Evolutionary conservation across 2,329 filamentous ascomycete genomes (phyloP).

Genomic region (Alternaria arborescens): DNA sequence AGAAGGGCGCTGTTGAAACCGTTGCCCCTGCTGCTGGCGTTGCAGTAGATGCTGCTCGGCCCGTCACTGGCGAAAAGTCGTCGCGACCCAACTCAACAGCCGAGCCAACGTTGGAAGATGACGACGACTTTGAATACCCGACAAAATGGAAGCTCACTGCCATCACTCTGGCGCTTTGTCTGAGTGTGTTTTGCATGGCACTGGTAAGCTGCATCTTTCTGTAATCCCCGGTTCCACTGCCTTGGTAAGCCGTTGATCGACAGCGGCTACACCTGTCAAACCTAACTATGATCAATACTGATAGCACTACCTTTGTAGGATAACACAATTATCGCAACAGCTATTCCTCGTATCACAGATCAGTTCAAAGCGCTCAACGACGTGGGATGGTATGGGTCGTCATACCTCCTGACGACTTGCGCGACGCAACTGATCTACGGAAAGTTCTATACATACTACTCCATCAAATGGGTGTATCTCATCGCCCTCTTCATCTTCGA

Average conservation of each 20-base stretch:
- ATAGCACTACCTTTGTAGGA: conserved; percentile 37
- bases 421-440: conserved; percentile 52
- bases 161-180: conserved; percentile 46
- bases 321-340: conserved; percentile 60
- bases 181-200: conserved; percentile 52
- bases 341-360: conserved; percentile 60
- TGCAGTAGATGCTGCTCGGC: conserved; percentile 28
- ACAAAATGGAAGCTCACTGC: conserved; percentile 44
- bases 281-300: background rate
- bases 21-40: conserved; percentile 32
- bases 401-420: conserved; percentile 55
- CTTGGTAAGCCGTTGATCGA: conserved; percentile 9
- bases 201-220: conserved; percentile 33
- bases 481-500: conserved; percentile 59
- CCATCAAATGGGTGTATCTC: conserved; percentile 59
- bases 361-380: conserved; percentile 57
- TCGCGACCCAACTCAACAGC: conserved; percentile 30
- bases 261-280: conserved; percentile 2
- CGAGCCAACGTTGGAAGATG: conserved; percentile 31
- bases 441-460: conserved; percentile 58
- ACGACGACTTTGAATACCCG: conserved; percentile 47
- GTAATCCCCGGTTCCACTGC: conserved; percentile 1
- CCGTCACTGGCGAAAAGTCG: conserved; percentile 15
- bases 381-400: conserved; percentile 57
- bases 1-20: conserved; percentile 37